A percentile compares a stretch with the other conserved stretches of the same genome.
Conservation (phyloP, 148 eudicot species). For the Spergularia bocconei region DNA sequence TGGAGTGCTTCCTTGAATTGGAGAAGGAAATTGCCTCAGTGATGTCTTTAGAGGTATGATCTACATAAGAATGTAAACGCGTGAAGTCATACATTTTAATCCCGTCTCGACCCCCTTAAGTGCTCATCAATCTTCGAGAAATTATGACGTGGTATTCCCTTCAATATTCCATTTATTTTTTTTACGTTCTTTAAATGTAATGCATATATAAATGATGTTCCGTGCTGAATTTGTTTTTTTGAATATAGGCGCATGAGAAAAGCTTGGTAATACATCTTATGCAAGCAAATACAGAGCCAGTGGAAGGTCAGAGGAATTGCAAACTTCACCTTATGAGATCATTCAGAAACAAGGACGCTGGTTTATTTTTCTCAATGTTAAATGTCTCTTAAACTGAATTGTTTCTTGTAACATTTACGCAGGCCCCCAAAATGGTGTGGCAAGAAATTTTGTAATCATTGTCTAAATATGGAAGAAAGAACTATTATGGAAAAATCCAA, state of each 20-base stretch:
- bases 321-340: slow-evolving; percentile 31
- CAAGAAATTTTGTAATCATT: neutral
- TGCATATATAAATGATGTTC: neutral
- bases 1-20: slow-evolving; percentile 48
- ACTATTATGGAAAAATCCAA: too few species aligned
- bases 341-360: slow-evolving; percentile 24
- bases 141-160: too few species aligned
- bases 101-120: too few species aligned
- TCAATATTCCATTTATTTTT: too few species aligned
- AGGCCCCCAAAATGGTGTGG: neutral
- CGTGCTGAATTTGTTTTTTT: neutral
- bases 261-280: slow-evolving; percentile 49
- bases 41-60: slow-evolving; percentile 53
- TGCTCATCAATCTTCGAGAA: too few species aligned
- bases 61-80: neutral
- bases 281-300: slow-evolving; percentile 34
- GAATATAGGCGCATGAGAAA: slow-evolving; percentile 44
- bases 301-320: slow-evolving; percentile 35
- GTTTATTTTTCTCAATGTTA: slow-evolving; percentile 25
- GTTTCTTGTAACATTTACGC: neutral
- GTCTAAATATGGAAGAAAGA: neutral
- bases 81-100: too few species aligned
- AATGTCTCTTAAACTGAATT: slow-evolving; percentile 26
- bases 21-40: slow-evolving; percentile 34
- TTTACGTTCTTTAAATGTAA: too few species aligned